Percentiles rank a stretch among this genome's conserved stretches.
Conservation (phyloP, 352 stramenopile genomes). For the Phytopythium chamaehyphon region DNA sequence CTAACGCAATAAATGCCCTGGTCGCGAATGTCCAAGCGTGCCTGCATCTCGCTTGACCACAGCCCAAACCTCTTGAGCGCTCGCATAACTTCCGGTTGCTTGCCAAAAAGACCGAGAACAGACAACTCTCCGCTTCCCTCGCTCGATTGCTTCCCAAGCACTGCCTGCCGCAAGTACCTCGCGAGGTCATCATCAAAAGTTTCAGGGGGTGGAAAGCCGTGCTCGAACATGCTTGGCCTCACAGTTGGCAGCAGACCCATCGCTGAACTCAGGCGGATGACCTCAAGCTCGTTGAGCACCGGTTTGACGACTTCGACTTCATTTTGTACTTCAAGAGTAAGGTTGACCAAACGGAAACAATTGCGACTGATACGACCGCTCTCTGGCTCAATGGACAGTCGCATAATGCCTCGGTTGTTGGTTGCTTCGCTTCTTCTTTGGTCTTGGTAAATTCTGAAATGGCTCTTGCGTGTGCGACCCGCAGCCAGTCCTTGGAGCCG, state of each 20-base stretch:
- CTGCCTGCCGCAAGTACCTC: conserved; percentile 41
- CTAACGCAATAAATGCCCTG: conserved; percentile 51
- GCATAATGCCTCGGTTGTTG: neutral
- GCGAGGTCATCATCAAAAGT: conserved; percentile 62
- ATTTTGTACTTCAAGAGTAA: conserved; percentile 48
- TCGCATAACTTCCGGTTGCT: conserved; percentile 40
- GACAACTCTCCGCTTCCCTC: conserved; percentile 13
- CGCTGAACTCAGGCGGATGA: conserved; percentile 55
- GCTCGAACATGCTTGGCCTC: conserved; percentile 45
- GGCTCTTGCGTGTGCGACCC: too few relatives aligned
- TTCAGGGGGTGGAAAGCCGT: conserved; percentile 28
- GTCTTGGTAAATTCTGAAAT: too few relatives aligned
- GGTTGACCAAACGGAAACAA: conserved; percentile 48
- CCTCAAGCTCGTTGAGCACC: conserved; percentile 63
- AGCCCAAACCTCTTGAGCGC: conserved; percentile 28
- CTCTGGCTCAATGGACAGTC: conserved; percentile 7
- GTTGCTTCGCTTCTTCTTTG: too few relatives aligned
- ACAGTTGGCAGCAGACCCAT: conserved; percentile 46
- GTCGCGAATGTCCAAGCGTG: conserved; percentile 18
- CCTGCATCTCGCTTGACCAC: conserved; percentile 31
- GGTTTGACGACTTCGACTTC: conserved; percentile 69
- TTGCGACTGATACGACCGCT: neutral
- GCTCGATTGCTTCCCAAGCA: conserved; percentile 18
- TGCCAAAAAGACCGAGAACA: conserved; percentile 51
- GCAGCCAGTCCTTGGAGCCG: too few relatives aligned